phyloP scores from a whole-genome alignment of 2,329 filamentous ascomycete species.

The Aschersonia sp. region DNA sequence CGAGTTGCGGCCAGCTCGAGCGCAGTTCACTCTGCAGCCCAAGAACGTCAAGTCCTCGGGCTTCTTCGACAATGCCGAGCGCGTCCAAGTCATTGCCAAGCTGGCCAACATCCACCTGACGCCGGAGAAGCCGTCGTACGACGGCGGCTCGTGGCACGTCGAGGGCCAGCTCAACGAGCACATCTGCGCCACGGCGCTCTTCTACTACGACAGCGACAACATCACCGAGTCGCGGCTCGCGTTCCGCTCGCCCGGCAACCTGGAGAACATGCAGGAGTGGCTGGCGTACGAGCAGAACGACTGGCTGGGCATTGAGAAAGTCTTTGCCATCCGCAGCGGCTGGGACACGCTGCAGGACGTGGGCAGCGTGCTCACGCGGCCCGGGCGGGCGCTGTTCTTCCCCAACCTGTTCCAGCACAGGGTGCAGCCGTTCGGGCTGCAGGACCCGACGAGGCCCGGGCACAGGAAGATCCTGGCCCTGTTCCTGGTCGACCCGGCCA shows the following conservation, averaged over 20 bases:
- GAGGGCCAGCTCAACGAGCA: constrained; percentile 46
- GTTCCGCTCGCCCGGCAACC: constrained; percentile 29
- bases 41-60: constrained; percentile 6
- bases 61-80: constrained; percentile 15
- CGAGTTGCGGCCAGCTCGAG: not conserved
- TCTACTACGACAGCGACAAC: constrained; percentile 48
- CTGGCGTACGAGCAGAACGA: constrained; percentile 18
- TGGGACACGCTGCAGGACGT: constrained; percentile 18
- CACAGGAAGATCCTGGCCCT: constrained; percentile 45
- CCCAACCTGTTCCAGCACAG: constrained; percentile 39
- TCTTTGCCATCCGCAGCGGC: constrained; percentile 17
- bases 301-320: constrained; percentile 15
- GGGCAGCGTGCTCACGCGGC: constrained; percentile 29
- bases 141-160: constrained; percentile 38
- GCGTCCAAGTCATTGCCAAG: constrained; percentile 49
- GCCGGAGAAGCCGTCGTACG: constrained; percentile 39
- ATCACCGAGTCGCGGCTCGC: constrained; percentile 34
- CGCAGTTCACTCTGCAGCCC: constrained; percentile 1
- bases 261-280: constrained; percentile 11
- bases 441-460: constrained; percentile 35
- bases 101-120: constrained; percentile 46
- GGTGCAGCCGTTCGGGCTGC: constrained; percentile 35
- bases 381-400: constrained; percentile 38
- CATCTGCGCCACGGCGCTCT: constrained; percentile 47
- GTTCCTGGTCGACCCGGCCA: constrained; percentile 44